Conservation (phyloP, 305 asterid species). For the Solanum hybrid region DNA sequence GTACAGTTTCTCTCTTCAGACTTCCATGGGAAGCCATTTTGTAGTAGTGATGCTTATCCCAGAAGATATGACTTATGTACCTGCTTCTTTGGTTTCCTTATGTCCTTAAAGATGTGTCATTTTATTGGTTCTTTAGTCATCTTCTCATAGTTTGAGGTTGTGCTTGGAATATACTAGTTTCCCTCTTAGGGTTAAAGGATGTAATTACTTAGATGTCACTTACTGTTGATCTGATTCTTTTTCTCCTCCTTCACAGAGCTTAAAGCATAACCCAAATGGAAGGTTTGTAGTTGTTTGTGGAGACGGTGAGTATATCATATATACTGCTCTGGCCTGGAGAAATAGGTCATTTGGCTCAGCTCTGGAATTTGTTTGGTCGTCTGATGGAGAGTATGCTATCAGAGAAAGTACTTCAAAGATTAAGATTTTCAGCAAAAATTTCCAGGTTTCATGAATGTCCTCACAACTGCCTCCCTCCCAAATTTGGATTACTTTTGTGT, state of each 20-base stretch:
- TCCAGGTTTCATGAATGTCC: slow-evolving; percentile 39
- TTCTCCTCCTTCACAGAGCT: slow-evolving; percentile 41
- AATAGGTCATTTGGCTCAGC: slow-evolving; percentile 90
- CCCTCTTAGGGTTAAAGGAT: not conserved
- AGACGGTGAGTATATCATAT: slow-evolving; percentile 85
- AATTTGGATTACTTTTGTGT: not conserved
- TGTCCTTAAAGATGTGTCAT: not conserved
- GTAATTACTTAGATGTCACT: not conserved
- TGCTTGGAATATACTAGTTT: not conserved
- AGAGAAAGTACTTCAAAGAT: slow-evolving; percentile 86
- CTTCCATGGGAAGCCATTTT: not conserved
- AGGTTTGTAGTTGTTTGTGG: slow-evolving; percentile 93
- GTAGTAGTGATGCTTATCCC: not conserved
- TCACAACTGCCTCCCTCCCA: not conserved
- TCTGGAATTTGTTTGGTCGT: slow-evolving; percentile 87
- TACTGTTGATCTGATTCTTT: not conserved
- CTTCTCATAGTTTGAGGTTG: not conserved
- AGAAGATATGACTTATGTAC: not conserved
- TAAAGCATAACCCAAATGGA: slow-evolving; percentile 94
- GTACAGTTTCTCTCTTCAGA: not conserved
- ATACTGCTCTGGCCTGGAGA: slow-evolving; percentile 97
- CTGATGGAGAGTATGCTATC: slow-evolving; percentile 92
- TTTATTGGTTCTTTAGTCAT: not conserved
- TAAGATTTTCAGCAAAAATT: slow-evolving; percentile 68
- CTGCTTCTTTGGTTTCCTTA: not conserved